A percentile compares a stretch with the other conserved stretches of the same genome.
Conservation (phyloP, 441 rosid genomes). For the Jatropha multifida region DNA sequence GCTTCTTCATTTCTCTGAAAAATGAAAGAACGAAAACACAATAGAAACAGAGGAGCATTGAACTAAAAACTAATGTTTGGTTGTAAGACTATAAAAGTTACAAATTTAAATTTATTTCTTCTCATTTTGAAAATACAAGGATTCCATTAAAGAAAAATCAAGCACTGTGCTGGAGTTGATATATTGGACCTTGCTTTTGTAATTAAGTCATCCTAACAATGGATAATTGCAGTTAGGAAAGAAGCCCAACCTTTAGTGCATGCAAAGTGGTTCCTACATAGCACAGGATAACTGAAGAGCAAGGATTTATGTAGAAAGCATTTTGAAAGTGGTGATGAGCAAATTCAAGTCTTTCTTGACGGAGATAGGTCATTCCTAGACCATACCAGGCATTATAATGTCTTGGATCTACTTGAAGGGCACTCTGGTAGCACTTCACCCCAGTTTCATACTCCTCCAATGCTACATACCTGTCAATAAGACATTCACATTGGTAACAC, state of each 20-base stretch:
- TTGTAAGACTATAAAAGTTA: neutral
- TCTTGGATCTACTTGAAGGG: constrained; percentile 82
- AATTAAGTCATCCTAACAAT: neutral
- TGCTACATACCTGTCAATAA: constrained; percentile 63
- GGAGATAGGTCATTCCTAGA: constrained; percentile 89
- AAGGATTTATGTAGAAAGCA: constrained; percentile 82
- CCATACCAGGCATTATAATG: constrained; percentile 99
- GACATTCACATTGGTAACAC: neutral
- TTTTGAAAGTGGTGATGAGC: constrained; percentile 90
- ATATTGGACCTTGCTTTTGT: neutral
- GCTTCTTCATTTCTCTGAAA: constrained; percentile 86
- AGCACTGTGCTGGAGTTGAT: neutral
- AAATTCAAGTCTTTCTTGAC: constrained; percentile 93
- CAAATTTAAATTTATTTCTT: neutral
- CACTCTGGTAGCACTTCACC: constrained; percentile 85
- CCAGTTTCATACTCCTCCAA: constrained; percentile 95
- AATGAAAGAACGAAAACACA: neutral
- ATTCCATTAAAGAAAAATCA: neutral
- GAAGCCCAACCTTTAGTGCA: constrained; percentile 58
- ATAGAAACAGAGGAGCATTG: neutral
- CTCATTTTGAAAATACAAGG: neutral
- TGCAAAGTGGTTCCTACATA: constrained; percentile 91
- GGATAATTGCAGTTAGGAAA: neutral
- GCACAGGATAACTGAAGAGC: constrained; percentile 93
- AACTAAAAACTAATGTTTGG: neutral